Evolutionary conservation across 2,329 filamentous ascomycete genomes (phyloP), one percentile per base, ranked within the genome.

Genomic region (Didymella keratinophila): DNA sequence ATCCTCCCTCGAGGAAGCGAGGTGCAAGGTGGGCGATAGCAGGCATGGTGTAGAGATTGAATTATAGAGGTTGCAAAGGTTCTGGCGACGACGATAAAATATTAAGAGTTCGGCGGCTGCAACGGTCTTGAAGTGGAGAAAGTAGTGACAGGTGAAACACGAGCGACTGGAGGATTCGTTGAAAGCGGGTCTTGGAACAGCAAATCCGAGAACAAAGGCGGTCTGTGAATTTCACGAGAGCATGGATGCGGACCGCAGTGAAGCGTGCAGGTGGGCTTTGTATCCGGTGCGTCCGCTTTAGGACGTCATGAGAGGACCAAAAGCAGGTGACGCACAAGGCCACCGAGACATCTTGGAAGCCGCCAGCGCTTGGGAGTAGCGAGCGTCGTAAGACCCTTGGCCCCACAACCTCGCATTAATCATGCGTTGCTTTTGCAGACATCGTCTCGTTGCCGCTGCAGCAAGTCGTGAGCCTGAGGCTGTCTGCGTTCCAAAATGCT

Each of bases 181-280:
- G 57, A 60, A 51, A 52, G 57, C 57, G 57, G 57, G 52, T 53
- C 56, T 53, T 54, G 52, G 59, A 60, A 57, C 44, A 53, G 27
- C 52, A 47, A 60, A 57, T 46, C 52, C 43, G 46, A 47, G 45
- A 39, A 55, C 52, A 48, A 52, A 60, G 47, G 45, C 51, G 32
- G 56, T 53, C 52, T 52, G 58, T 67, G 56, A 57, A 61, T 18
- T 50, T 61, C 55, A 61, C 61, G 51, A 53, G 46, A 55, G 56
- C 48, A 61, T 57, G 49, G 43, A 49, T 58, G 53, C 64, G 41
- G 58, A 50, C 46, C 51, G 28, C 18, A 53, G 49, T 57, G 59
- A 62, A 64, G 65, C 63, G 58, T 49, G 52, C 51, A 51, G 52
- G 54, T 57, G 56, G 52, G 34, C 64, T 68, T 66, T 68, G 65